Base-by-base conservation (phyloP, 2,329 filamentous ascomycete genomes). In the Chaetoscypha palmicola region DNA sequence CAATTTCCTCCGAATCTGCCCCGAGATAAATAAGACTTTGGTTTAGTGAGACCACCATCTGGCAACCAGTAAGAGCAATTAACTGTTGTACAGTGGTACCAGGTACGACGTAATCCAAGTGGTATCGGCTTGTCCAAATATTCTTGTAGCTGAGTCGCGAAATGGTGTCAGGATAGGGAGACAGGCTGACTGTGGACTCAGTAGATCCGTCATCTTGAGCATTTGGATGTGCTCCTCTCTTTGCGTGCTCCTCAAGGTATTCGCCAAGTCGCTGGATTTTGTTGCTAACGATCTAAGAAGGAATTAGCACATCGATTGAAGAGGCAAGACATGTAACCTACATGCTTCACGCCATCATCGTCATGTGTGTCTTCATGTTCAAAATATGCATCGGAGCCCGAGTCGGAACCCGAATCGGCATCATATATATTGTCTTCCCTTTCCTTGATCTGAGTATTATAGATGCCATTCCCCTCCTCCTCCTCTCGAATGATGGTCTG, bases 21-120 rank as follows among this genome's bases (percentile, higher is more conserved):
- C 52, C 53, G 19, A 60, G 44, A 28, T 49, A 57, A 12, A 60
- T 39, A 3, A 41, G 46, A 1, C 39, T 34, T 3, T 38, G 33
- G 28, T 55, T 49, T 1, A 49, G 23, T 22, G 48, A 34, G 34
- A 49, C 53, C 4, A 43, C 24, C 11, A 60, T 45, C 11, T 50
- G 34, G 23, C 57, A 57, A 5, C 43, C 41, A 5, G 57, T 59
- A 19, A 56, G 28, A 3, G 20, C 14, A 9, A 43, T 30, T 2
- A 61, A 41, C 10, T 47, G 26, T 8, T 33, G n/a, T 2, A 55
- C 31, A 17, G 32, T 22, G 2, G 24, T n/a, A 10, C 46, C 43
- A 10, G 49, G 21, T 26, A 52, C n/a, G 7, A 55, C 10, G 8
- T 38, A 22, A 14, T 55, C 47, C 3, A 56, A 21, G 10, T 37